Evolutionary conservation across 352 stramenopile species (phyloP), one percentile per base, ranked within the genome.

Genomic region (Phytophthora constricta): DNA sequence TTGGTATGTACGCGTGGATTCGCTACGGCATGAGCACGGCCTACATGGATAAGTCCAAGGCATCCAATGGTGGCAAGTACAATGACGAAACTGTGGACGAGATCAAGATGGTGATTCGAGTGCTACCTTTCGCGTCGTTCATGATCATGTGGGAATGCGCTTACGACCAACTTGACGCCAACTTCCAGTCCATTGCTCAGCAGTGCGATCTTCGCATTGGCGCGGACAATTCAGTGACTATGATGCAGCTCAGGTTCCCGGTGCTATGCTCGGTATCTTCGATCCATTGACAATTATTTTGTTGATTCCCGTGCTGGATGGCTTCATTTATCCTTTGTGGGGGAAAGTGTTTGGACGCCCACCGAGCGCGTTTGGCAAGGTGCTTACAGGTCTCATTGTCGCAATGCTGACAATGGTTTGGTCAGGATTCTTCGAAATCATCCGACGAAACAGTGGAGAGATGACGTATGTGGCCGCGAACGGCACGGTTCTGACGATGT

Each of bases 71-170:
- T 4, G 86, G 86, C 8, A 78, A 84, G 46, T 94, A 82, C 62
- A 92, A 94, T 23, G 87, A 94, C 27, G 82, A 94, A 59, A 91
- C 79, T 0, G 83, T 96, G 22, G 86, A 94, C 62, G 88, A 93
- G 60, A 91, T 95, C 62, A 93, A 95, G 69, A 87, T 90, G 72
- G 82, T 96, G 48, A 83, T 96, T 41, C 85, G 88, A 16, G 83
- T 96, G 45, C 77, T 96, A 17, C 88, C 88, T 4, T 96, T 96
- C 56, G 86, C 88, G 45, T 90, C 79, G n/a, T 96, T 94, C 66
- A 93, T 92, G 80, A 92, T 96, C 74, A 91, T 94, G 72, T 96
- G 88, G 88, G 84, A 94, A 62, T 94, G 86, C 42, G 85, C 86
- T 17, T 96, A 93, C 72, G 88, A 94, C 65, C 88, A 96, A 56